Evolutionary conservation across 1,284 basidiomycete genomes (phyloP), one percentile per base, ranked within the genome.

Genomic region (Chalciporus sp.): DNA sequence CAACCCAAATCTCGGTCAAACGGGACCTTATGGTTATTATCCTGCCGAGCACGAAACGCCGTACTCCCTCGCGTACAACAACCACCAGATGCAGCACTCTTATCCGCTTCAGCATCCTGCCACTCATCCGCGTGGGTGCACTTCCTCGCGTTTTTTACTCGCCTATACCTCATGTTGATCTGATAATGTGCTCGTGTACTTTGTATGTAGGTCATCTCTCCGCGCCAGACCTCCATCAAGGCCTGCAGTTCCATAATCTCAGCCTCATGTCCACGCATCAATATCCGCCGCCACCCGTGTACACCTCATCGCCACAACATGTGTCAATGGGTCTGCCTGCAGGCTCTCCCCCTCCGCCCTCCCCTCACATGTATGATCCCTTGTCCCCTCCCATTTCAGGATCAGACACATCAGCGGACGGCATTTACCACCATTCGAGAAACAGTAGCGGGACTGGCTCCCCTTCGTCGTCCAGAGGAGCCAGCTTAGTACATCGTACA

Each of bases 401-500:
- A 75, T 90, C 89, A 75, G 89, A 91, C 74, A 88, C 87, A 66
- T 90, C 88, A 66, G 86, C 78, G 63, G 87, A 90, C 80, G 86
- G 86, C 64, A 72, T 86, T 60, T 89, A 90, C 66, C 70, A 69
- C 79, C 82, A 85, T 69, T 88, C 86, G 57, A 73, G 80, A 68
- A 88, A 88, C 76, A 86, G 84, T 70, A 88, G 85, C 69, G 83
- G 84, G 66, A 82, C 85, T 53, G 86, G 85, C 63, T 89, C 87
- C 56, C 85, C 88, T 48, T 82, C 86, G 35, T 87, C 86, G 40
- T 89, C 86, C 54, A 79, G 88, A 68, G 84, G 78, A 45, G 82
- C 83, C 68, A 84, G 82, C 68, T 80, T 90, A 56, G 88, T 90
- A 53, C 88, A 90, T 72, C 80, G 88, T 55, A 77, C 79, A 58